These are phyloP conservation scores for Calonectria honghensis DNA, from an alignment of 2,329 filamentous ascomycete species.

Conservation along the genomic window DNA sequence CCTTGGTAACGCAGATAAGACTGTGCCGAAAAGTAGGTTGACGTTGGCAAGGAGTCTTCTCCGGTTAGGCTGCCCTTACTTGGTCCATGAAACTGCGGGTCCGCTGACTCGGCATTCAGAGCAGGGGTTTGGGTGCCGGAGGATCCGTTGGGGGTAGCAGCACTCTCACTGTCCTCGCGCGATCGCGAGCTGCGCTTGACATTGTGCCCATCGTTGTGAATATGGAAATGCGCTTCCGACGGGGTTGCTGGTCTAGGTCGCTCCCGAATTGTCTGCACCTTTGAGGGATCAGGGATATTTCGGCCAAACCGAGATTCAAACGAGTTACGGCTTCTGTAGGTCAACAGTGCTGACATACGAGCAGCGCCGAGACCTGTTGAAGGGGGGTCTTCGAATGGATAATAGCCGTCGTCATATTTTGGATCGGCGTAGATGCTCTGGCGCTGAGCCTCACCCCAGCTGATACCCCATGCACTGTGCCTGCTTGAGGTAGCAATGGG, in stretches of 20 bases:
- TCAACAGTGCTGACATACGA: slow-evolving; percentile 96
- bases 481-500: slow-evolving; percentile 90
- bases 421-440: slow-evolving; percentile 98
- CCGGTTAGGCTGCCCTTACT: slow-evolving; percentile 70
- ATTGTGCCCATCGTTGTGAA: slow-evolving; percentile 88
- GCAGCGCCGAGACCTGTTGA: slow-evolving; percentile 91
- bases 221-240: slow-evolving; percentile 84
- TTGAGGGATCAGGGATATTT: slow-evolving; percentile 90
- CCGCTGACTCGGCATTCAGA: slow-evolving; percentile 53
- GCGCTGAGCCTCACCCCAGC: slow-evolving; percentile 91
- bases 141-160: slow-evolving; percentile 45
- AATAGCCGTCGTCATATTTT: slow-evolving; percentile 98
- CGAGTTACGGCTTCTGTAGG: slow-evolving; percentile 96
- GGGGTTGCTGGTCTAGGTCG: slow-evolving; percentile 76
- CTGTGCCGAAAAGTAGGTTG: slow-evolving; percentile 98
- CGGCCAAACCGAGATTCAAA: slow-evolving; percentile 97
- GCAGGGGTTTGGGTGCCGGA: slow-evolving; percentile 50
- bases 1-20: slow-evolving; percentile 98
- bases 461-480: slow-evolving; percentile 93
- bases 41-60: slow-evolving; percentile 72
- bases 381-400: slow-evolving; percentile 90
- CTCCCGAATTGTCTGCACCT: slow-evolving; percentile 88
- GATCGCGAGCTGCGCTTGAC: slow-evolving; percentile 73
- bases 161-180: slow-evolving; percentile 64
- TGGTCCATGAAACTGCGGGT: slow-evolving; percentile 84